These are phyloP conservation scores for Arabidopsis arenosa DNA, from an alignment of 345 rosid species.

Conservation along the genomic window DNA sequence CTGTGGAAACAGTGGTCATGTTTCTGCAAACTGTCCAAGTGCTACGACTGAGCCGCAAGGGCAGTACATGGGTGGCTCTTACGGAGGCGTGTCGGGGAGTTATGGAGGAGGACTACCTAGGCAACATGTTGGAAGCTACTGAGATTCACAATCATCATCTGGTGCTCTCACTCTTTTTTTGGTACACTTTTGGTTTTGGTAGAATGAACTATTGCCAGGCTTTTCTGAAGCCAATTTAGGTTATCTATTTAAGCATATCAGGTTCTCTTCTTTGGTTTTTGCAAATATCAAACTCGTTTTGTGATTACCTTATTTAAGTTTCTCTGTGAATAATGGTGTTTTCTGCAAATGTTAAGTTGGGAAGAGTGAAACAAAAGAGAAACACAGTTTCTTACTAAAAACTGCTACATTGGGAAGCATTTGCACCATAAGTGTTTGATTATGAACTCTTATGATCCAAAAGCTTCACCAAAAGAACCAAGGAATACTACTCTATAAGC, in stretches of 20 bases:
- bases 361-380: no score
- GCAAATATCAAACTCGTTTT: conserved; percentile 17
- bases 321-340: neutral
- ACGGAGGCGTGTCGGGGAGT: conserved; percentile 38
- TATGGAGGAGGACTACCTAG: conserved; percentile 46
- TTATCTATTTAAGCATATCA: neutral
- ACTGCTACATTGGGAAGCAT: neutral
- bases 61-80: conserved; percentile 49
- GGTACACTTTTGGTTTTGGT: conserved; percentile 10
- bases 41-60: conserved; percentile 49
- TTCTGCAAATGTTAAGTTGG: neutral
- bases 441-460: neutral
- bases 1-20: conserved; percentile 71
- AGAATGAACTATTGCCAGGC: neutral
- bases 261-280: neutral
- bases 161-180: neutral
- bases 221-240: conserved; percentile 1
- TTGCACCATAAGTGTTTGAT: neutral
- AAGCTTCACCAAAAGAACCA: neutral
- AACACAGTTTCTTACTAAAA: no score
- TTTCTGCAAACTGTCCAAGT: conserved; percentile 67
- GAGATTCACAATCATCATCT: conserved; percentile 25
- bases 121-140: conserved; percentile 58
- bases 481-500: neutral
- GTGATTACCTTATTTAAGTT: neutral